Conservation (phyloP, 805 yeast genomes). For the Saturnispora besseyi region DNA sequence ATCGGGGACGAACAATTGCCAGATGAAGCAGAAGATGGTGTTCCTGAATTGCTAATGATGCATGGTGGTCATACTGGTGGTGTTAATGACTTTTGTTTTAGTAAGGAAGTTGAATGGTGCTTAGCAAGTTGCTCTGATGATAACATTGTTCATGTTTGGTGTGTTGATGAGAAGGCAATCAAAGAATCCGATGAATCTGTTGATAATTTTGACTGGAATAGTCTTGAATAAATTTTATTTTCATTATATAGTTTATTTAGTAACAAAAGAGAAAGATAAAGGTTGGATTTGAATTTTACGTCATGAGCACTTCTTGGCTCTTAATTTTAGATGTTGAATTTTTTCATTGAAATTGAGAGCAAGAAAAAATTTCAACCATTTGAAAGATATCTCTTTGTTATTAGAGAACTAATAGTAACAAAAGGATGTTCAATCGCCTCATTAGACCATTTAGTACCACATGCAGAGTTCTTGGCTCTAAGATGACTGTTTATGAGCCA, state of each 20-base stretch:
- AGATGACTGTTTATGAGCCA: constrained; percentile 38
- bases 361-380: not conserved
- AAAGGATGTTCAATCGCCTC: constrained; percentile 2
- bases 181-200: constrained; percentile 14
- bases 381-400: not conserved
- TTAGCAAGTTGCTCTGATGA: constrained; percentile 57
- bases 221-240: not conserved
- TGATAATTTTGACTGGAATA: constrained; percentile 6
- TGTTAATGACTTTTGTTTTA: constrained; percentile 65
- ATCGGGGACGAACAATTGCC: constrained; percentile 80
- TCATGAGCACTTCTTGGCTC: not conserved
- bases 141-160: constrained; percentile 54
- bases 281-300: not conserved
- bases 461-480: constrained; percentile 2
- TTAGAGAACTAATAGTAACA: not conserved
- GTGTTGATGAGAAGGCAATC: constrained; percentile 30
- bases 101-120: constrained; percentile 67
- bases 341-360: no score
- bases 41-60: constrained; percentile 82
- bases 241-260: not conserved
- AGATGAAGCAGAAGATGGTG: constrained; percentile 87
- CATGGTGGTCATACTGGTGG: constrained; percentile 86
- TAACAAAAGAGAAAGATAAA: not conserved
- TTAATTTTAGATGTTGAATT: no score
- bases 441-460: constrained; percentile 9